Base-by-base conservation (phyloP, 768 basidiomycete genomes). In the Suillus occidentalis region DNA sequence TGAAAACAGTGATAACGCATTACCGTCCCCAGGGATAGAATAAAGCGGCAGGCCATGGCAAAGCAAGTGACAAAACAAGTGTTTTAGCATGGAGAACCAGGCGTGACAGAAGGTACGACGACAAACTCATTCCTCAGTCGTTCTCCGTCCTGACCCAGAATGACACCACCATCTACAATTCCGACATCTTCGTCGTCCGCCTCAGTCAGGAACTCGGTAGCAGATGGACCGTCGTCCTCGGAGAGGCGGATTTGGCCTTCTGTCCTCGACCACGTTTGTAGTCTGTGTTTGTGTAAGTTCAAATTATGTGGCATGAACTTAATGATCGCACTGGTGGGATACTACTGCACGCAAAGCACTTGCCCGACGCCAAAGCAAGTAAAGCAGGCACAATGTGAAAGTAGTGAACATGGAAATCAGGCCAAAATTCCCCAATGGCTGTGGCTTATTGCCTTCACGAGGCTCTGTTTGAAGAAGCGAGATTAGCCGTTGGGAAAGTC, bases 181-280 rank as follows among this genome's bases (percentile, higher is more conserved):
- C 81, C 84, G 14, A 84, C 65, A 28, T 70, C 73, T 20, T 82
- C 87, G 55, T 87, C 87, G 56, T 85, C 82, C 39, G 85, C 86
- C 64, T 87, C 85, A 43, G 81, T 83, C 57, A 91, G 68, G 66
- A 90, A 90, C 62, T 87, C 86, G 18, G 80, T 78, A n/a, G 88
- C 83, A n/a, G 89, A 81, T 14, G 89, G 89, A 0, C 88, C 87
- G 61, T 90, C 88, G 67, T 91, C 90, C 70, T 85, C 82, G 56
- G 88, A 89, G 25, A 91, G 80, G 10, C 89, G 83, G 62, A 91
- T 89, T 7, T 73, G 80, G 3, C 89, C 89, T 65, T 87, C 85
- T 18, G 75, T 70, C 18, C 77, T 74, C 2, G 81, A 79, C 74
- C 88, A 83, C 7, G 84, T 84, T 68, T 85, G 86, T 61, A 91